These are phyloP conservation scores for Esteya vermicola DNA, from an alignment of 2,329 filamentous ascomycete genomes.

Conservation along the genomic window DNA sequence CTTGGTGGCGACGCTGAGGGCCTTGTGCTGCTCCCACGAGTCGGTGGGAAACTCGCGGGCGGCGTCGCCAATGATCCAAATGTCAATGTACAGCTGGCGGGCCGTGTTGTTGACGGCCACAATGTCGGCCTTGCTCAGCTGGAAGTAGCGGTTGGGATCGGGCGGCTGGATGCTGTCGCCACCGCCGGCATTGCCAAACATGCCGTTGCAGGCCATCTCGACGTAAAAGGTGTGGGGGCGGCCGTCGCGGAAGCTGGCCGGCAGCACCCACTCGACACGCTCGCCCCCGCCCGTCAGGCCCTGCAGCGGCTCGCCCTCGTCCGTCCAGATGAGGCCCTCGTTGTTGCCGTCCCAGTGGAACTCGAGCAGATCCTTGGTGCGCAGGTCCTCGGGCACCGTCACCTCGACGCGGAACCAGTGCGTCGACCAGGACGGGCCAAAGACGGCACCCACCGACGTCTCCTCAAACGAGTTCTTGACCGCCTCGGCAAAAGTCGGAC, in stretches of 20 bases:
- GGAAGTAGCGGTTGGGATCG: slow-evolving; percentile 68
- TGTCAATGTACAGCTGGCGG: slow-evolving; percentile 73
- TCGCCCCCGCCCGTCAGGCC: slow-evolving; percentile 85
- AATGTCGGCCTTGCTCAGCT: slow-evolving; percentile 65
- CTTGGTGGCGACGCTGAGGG: slow-evolving; percentile 66
- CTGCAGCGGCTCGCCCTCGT: slow-evolving; percentile 80
- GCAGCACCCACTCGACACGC: slow-evolving; percentile 81
- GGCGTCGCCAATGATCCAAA: slow-evolving; percentile 91
- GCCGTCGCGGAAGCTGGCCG: slow-evolving; percentile 66
- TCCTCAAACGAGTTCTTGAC: slow-evolving; percentile 58
- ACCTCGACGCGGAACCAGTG: slow-evolving; percentile 90
- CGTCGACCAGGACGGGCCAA: slow-evolving; percentile 92
- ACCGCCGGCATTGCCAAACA: slow-evolving; percentile 89
- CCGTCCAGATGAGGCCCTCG: slow-evolving; percentile 87
- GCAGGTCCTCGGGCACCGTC: slow-evolving; percentile 59
- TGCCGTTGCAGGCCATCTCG: slow-evolving; percentile 96
- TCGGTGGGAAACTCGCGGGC: slow-evolving; percentile 81
- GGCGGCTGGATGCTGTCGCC: slow-evolving; percentile 83
- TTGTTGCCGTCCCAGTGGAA: slow-evolving; percentile 93
- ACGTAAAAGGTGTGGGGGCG: slow-evolving; percentile 84
- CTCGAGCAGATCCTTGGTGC: slow-evolving; percentile 70
- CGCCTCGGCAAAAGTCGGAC: slow-evolving; percentile 80
- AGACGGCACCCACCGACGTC: slow-evolving; percentile 61
- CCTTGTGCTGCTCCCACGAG: slow-evolving; percentile 79
- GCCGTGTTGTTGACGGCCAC: slow-evolving; percentile 80